Conservation (phyloP, 768 basidiomycete genomes). For the Strobilomyces confusus region DNA sequence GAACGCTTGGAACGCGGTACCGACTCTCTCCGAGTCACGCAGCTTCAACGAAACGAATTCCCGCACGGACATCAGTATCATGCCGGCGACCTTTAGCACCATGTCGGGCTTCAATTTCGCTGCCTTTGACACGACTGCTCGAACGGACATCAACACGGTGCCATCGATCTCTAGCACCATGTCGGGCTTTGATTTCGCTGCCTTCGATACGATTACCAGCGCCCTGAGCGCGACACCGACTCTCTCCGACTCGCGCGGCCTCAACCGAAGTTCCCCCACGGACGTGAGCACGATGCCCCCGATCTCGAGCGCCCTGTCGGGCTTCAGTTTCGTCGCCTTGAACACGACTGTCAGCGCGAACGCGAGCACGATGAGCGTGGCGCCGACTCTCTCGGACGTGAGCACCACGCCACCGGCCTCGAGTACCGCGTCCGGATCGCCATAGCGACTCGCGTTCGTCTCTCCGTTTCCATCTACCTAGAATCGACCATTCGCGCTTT, state of each 20-base stretch:
- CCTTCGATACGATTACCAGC: no score
- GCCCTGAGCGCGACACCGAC: no score
- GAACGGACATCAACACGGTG: conserved; percentile 7
- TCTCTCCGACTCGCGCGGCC: no score
- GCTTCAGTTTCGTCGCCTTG: no score
- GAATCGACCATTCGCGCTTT: background rate
- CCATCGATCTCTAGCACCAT: conserved; percentile 11
- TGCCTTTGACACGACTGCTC: no score
- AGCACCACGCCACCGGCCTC: conserved; percentile 14
- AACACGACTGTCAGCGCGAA: no score
- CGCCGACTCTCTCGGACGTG: conserved; percentile 3
- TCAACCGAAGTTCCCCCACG: no score
- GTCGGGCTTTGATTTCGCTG: background rate
- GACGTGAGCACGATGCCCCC: no score
- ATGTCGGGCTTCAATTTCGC: background rate
- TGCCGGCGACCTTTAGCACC: conserved; percentile 12
- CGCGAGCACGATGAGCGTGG: no score
- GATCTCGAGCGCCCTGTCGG: no score
- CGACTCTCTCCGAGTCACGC: background rate
- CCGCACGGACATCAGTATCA: conserved; percentile 15
- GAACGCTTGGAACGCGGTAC: background rate
- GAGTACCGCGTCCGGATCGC: conserved; percentile 6
- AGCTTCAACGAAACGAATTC: conserved; percentile 4
- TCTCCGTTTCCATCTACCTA: background rate
- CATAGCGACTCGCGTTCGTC: background rate